phyloP scores from a whole-genome alignment of 2,329 filamentous ascomycete genomes.

The Lomentospora prolificans region DNA sequence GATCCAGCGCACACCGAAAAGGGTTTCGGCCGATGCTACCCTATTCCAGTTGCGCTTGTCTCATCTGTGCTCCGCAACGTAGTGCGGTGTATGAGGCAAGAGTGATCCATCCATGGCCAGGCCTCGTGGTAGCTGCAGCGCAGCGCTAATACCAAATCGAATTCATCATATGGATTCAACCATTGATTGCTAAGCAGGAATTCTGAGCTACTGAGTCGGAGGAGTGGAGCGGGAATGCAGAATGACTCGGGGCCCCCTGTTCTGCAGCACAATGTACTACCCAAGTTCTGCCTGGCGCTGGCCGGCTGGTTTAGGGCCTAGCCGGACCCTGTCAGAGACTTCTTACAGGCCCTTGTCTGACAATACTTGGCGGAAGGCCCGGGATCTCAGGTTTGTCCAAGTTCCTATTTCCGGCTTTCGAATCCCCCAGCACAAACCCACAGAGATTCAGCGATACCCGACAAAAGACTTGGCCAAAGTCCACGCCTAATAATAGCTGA shows the following conservation, averaged over 20 bases:
- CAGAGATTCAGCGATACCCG: neutral
- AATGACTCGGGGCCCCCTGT: neutral
- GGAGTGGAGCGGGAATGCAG: neutral
- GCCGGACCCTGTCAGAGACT: slow-evolving; percentile 1
- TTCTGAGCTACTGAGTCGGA: no score
- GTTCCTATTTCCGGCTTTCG: neutral
- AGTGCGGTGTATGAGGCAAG: neutral
- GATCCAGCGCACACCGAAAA: no score
- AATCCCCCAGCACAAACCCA: neutral
- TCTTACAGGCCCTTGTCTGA: neutral
- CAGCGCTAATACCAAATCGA: no score
- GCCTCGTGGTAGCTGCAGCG: no score
- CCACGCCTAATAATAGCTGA: no score
- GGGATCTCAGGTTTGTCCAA: neutral
- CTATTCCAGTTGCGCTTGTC: no score
- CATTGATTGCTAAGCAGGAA: no score
- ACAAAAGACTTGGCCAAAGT: no score
- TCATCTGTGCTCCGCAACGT: neutral
- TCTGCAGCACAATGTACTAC: neutral
- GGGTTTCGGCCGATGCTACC: no score
- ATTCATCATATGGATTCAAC: no score
- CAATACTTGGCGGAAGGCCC: neutral
- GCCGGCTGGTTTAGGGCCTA: neutral
- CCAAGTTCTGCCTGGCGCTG: neutral
- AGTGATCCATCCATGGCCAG: no score